Evolutionary conservation across 108 stramenopile species (phyloP).

Genomic region (Stephanodiscus minutulus): DNA sequence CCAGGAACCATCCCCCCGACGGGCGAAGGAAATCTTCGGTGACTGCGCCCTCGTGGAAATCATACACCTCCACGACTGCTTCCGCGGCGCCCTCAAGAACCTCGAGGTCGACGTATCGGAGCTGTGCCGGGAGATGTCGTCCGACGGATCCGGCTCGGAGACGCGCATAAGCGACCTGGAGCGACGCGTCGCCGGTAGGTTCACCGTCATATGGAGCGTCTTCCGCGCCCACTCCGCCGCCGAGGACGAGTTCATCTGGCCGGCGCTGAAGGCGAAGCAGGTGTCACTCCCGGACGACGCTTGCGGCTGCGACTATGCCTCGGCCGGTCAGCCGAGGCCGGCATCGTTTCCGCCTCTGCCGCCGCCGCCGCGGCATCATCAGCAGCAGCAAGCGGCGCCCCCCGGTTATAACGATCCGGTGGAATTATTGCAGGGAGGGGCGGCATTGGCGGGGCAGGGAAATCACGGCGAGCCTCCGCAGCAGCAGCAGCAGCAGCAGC

Average conservation of each 20-base stretch:
- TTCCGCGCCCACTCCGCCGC: conserved; percentile 95
- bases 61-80: conserved; percentile 88
- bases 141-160: conserved; percentile 14
- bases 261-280: conserved; percentile 80
- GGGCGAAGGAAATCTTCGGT: conserved; percentile 64
- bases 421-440: conserved; percentile 1
- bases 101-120: conserved; percentile 71
- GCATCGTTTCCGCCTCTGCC: background rate
- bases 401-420: background rate
- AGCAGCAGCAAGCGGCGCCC: background rate
- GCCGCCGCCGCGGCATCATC: background rate
- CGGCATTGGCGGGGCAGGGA: conserved; percentile 1
- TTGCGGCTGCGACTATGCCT: conserved; percentile 15
- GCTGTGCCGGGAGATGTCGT: conserved; percentile 44
- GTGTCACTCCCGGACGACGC: conserved; percentile 24
- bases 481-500: background rate
- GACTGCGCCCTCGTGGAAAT: conserved; percentile 89
- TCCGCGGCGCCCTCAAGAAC: conserved; percentile 75
- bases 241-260: conserved; percentile 97
- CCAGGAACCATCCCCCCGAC: conserved; percentile 30
- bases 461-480: background rate
- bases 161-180: conserved; percentile 54
- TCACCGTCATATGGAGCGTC: conserved; percentile 92
- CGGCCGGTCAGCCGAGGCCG: background rate
- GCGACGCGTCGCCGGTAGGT: conserved; percentile 75